Evolutionary conservation across 1,139 yeast genomes (phyloP), one percentile per base, ranked within the genome.

Genomic region (Torulaspora globosa): DNA sequence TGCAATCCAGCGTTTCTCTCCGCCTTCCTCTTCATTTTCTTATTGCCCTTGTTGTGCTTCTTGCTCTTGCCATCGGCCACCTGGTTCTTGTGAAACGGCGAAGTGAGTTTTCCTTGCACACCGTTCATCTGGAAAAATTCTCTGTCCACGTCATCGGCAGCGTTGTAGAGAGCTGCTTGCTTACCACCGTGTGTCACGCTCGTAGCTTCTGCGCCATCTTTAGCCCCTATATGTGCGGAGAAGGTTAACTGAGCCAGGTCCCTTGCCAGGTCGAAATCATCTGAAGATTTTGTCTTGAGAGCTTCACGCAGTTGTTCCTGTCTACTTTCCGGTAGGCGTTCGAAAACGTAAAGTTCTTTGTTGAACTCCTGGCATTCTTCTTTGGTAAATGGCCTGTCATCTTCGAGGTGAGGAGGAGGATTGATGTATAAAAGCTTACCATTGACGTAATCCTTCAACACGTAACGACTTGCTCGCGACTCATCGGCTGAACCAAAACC

Each of bases 401-500:
- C 76, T 23, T 68, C 73, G 15, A 68, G 45, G 39, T 72, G 74
- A 43, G 96, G 97, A 35, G 98, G 98, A 9, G 97, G 97, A 53
- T 82, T 83, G 34, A 88, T 84, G 61, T 78, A 90, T 43, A 88
- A 72, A 48, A 94, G 73, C 66, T 88, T 90, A 54, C 97, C 98
- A 63, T 79, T 87, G 34, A 94, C 97, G 59, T 89, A 92, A 68
- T 94, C 99, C 70, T 94, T 94, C 61, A 94, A 74, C 48, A 94
- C 80, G 56, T 87, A 86, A 66, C 99, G 78, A 26, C 97, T 83
- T 14, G 98, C 97, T 67, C 98, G 78, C 39, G 96, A 82, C 67
- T 90, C 95, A 73, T 94, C 99, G 4, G 98, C 97, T 55, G 90
- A 81, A 61, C 97, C 97, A 64, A 85, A 88, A 59, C 96, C 96